phyloP scores from a whole-genome alignment of 2,329 filamentous ascomycete genomes.

The Exophiala mesophila region DNA sequence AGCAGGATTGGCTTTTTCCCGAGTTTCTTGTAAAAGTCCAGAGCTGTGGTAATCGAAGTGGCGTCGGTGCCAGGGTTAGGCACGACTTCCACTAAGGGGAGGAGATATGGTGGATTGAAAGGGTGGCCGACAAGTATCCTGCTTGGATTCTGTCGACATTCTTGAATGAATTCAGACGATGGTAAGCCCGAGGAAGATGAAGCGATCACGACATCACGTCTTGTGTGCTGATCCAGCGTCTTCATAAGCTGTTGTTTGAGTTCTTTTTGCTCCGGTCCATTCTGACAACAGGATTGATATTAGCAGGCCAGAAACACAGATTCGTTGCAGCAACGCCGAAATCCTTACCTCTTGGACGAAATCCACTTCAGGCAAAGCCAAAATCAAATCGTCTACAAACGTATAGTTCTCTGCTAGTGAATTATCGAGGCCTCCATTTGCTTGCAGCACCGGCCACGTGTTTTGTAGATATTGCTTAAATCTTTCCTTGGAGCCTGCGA shows the following conservation, averaged over 20 bases:
- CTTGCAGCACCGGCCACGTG: conserved; percentile 18
- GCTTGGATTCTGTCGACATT: conserved; percentile 14
- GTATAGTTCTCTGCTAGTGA: neutral
- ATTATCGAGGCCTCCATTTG: neutral
- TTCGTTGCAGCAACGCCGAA: neutral
- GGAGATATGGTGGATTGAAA: conserved; percentile 47
- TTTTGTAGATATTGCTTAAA: conserved; percentile 26
- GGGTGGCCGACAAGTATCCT: conserved; percentile 44
- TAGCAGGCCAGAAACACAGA: neutral
- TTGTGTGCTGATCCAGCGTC: neutral
- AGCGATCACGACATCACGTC: neutral
- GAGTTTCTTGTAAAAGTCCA: conserved; percentile 36
- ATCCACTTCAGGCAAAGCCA: neutral
- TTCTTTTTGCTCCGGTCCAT: neutral
- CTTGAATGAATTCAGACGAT: neutral
- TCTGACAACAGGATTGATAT: neutral
- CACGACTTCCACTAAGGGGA: conserved; percentile 46
- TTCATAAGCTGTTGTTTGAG: neutral
- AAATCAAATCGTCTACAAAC: neutral
- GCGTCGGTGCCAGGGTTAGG: conserved; percentile 32
- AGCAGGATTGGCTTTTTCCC: conserved; percentile 41
- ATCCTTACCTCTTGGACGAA: neutral
- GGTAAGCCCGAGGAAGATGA: neutral
- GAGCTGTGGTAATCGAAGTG: neutral
- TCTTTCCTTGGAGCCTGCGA: conserved; percentile 32